Base-by-base conservation (phyloP, 2,329 filamentous ascomycete species). In the Ramichloridium luteum region DNA sequence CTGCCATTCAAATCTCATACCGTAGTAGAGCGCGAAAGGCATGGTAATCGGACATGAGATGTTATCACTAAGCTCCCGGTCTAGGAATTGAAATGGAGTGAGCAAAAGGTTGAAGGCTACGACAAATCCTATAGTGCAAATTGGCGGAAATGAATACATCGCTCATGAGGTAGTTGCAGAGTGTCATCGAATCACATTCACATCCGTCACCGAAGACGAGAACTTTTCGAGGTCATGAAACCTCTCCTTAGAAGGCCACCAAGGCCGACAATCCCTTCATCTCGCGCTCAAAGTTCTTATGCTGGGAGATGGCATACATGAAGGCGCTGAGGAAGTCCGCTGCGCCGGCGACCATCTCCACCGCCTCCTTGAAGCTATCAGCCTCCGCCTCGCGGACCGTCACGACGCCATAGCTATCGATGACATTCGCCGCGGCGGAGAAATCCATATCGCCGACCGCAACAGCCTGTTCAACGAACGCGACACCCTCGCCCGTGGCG, bases 211-310 rank as follows among this genome's bases (percentile, higher is more conserved):
- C n/a, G n/a, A n/a, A n/a, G n/a, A n/a, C n/a, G n/a, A n/a, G n/a
- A n/a, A n/a, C n/a, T n/a, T n/a, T n/a, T n/a, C n/a, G n/a, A n/a
- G n/a, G n/a, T n/a, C n/a, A n/a, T n/a, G n/a, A n/a, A n/a, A n/a
- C n/a, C n/a, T n/a, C n/a, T n/a, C n/a, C n/a, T n/a, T 72, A 86
- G 47, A 77, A 88, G 1, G 80, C 78, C 36, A 88, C 70, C 63
- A 72, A 67, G 2, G 60, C 55, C 31, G 59, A 70, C 45, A 88
- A 55, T 0, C 82, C 82, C 41, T 80, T 74, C 52, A 80, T 38
- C 64, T 92, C 82, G 13, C 83, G 64, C 31, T 75, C 65, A 59
- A 73, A 92, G 52, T 80, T 80, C 48, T 75, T 70, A 50, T 90
- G 82, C 59, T 74, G 69, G 13, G 74, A 71, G 32, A 90, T 74